Conservation (phyloP, 305 asterid genomes). For the Withania somnifera region DNA sequence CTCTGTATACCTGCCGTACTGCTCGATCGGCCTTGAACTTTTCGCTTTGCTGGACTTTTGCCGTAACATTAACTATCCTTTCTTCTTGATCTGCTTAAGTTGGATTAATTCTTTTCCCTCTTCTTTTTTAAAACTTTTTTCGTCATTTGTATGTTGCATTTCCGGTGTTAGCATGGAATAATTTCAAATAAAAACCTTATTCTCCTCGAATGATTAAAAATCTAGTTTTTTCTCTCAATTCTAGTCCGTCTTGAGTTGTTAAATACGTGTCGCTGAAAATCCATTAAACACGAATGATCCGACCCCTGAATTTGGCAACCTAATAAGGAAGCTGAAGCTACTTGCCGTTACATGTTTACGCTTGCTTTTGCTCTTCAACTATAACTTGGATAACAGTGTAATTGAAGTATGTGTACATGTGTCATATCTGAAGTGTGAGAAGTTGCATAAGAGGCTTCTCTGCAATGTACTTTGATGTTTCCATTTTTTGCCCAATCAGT, state of each 20-base stretch:
- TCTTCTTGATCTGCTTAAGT: constrained; percentile 24
- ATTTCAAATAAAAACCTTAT: background rate
- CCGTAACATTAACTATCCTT: constrained; percentile 14
- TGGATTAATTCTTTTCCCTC: background rate
- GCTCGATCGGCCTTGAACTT: constrained; percentile 16
- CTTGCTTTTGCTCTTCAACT: background rate
- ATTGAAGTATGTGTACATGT: background rate
- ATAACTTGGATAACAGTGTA: background rate
- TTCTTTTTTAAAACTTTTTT: background rate
- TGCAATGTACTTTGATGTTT: background rate
- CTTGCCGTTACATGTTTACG: background rate
- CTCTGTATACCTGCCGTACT: background rate
- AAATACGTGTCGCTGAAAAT: constrained; percentile 34
- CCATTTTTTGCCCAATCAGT: background rate
- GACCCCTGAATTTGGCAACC: constrained; percentile 17
- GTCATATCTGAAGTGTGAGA: background rate
- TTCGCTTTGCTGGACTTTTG: constrained; percentile 9
- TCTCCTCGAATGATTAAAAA: background rate
- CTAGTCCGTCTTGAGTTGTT: constrained; percentile 12
- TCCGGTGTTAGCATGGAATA: background rate
- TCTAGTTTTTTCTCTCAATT: background rate
- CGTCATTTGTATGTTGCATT: background rate
- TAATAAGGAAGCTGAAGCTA: constrained; percentile 15
- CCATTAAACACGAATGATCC: constrained; percentile 12
- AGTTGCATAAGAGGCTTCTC: background rate